Evolutionary conservation across 2,329 filamentous ascomycete genomes (phyloP), one percentile per base, ranked within the genome.

Genomic region (Aspergillus costaricaensis): DNA sequence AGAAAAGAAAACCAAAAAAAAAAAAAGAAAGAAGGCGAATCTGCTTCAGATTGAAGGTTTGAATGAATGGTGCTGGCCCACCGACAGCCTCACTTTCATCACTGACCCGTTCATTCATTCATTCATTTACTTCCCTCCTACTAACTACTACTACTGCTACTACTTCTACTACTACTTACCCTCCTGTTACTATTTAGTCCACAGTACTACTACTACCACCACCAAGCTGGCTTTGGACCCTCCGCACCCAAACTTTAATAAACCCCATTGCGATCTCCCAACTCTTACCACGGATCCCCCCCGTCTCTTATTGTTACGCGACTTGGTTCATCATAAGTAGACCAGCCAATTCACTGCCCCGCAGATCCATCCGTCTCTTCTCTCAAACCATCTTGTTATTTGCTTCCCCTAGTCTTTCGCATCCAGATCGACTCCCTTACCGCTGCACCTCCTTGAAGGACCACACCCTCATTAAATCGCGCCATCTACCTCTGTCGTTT

Each of bases 41-140:
- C 17, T 25, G 5, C 47, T 12, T 53, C 51, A 38, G 21, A 15
- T 36, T 14, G 32, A 32, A 36, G n/a, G 19, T n/a, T 38, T 12
- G 25, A 27, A 30, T 30, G 9, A n/a, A 21, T 53, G 12, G 21
- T 23, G 25, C 39, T 55, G 53, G 53, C 39, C 53, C 53, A 55
- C 53, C 36, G 38, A 23, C 53, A 55, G 53, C 53, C 53, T 55
- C 53, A 55, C 53, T 55, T 54, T 54, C 51, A 54, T 54, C 51
- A 54, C 38, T 41, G 25, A n/a, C 44, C 44, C 44, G 21, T 49
- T 27, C 44, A 30, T 49, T 30, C 44, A 30, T 49, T 27, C 44
- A 49, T 49, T 30, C 15, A 49, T 23, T 30, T 49, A 19, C 44
- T 23, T 49, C 44, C 23, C 44, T 49, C 12, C 15, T 19, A 15